Conservation (phyloP, 1,284 basidiomycete genomes). For the Ceratobasidium sp. region DNA sequence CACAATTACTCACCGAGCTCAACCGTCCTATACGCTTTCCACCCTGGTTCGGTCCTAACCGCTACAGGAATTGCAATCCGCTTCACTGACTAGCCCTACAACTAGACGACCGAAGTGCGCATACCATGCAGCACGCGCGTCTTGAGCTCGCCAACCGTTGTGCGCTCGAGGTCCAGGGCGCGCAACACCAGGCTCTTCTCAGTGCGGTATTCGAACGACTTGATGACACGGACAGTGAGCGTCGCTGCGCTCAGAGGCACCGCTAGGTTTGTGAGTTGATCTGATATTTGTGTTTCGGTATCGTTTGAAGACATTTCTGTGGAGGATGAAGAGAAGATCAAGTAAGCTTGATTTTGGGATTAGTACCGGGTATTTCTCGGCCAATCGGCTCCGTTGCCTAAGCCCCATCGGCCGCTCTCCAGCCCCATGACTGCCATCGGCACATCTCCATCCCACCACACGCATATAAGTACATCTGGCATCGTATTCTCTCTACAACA, state of each 20-base stretch:
- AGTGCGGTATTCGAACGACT: slow-evolving; percentile 93
- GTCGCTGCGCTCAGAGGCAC: slow-evolving; percentile 80
- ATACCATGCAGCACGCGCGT: slow-evolving; percentile 74
- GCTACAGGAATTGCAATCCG: slow-evolving; percentile 30
- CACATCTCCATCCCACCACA: background rate
- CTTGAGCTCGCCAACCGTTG: slow-evolving; percentile 84
- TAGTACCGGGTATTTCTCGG: slow-evolving; percentile 38
- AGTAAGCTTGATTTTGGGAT: background rate
- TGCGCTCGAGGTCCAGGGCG: slow-evolving; percentile 82
- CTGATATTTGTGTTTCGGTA: slow-evolving; percentile 30
- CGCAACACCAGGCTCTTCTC: slow-evolving; percentile 90
- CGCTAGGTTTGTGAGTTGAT: slow-evolving; percentile 71
- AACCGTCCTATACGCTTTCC: slow-evolving; percentile 87
- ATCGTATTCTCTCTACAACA: slow-evolving; percentile 53
- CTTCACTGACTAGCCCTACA: slow-evolving; percentile 41
- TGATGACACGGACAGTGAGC: slow-evolving; percentile 93
- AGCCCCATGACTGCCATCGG: background rate
- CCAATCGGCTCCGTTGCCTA: slow-evolving; percentile 45
- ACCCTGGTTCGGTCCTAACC: slow-evolving; percentile 78
- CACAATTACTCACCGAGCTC: slow-evolving; percentile 68
- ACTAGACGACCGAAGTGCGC: slow-evolving; percentile 25
- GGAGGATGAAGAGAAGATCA: slow-evolving; percentile 1
- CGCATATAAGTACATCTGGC: slow-evolving; percentile 34
- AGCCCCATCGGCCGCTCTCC: slow-evolving; percentile 3
- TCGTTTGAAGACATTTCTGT: slow-evolving; percentile 55